A percentile compares a stretch with the other conserved stretches of the same genome.
Conservation (phyloP, 106 monocot genomes). For the Dioscorea alata region DNA sequence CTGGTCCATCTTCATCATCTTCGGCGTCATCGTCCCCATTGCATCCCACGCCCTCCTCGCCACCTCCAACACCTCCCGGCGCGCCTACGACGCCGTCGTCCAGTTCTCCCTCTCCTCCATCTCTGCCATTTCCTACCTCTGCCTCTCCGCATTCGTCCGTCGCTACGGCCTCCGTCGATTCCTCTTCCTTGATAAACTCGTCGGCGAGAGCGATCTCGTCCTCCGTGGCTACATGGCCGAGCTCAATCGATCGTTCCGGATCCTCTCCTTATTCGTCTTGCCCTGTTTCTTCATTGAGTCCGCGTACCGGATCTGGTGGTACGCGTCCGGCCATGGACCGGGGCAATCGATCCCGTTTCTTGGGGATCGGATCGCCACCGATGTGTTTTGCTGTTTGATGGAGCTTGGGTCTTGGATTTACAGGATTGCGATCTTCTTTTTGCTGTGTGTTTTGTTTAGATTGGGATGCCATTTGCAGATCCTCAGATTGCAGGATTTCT, state of each 20-base stretch:
- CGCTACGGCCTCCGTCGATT: slow-evolving; percentile 70
- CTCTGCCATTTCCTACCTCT: slow-evolving; percentile 51
- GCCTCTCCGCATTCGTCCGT: slow-evolving; percentile 48
- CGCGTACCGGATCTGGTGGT: slow-evolving; percentile 74
- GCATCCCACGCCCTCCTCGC: slow-evolving; percentile 35
- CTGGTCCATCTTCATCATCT: slow-evolving; percentile 56
- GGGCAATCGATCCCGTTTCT: slow-evolving; percentile 27
- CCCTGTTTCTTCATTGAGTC: slow-evolving; percentile 55
- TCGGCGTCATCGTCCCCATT: slow-evolving; percentile 42
- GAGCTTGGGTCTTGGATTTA: slow-evolving; percentile 80
- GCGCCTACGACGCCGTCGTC: slow-evolving; percentile 50
- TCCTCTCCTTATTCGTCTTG: slow-evolving; percentile 58
- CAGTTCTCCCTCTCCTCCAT: slow-evolving; percentile 56
- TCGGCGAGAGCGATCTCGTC: slow-evolving; percentile 60
- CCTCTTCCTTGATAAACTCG: slow-evolving; percentile 71
- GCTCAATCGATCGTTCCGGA: slow-evolving; percentile 52
- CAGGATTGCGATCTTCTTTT: slow-evolving; percentile 63
- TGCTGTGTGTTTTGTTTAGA: slow-evolving; percentile 77
- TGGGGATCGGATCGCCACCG: slow-evolving; percentile 18
- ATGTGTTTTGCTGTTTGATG: slow-evolving; percentile 28
- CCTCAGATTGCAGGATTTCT: slow-evolving; percentile 72
- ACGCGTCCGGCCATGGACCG: slow-evolving; percentile 9
- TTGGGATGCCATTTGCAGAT: slow-evolving; percentile 79
- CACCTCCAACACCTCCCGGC: slow-evolving; percentile 15
- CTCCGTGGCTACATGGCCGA: slow-evolving; percentile 48